phyloP scores from a whole-genome alignment of 2,329 filamentous ascomycete genomes.

The Penicillium brevicompactum region DNA sequence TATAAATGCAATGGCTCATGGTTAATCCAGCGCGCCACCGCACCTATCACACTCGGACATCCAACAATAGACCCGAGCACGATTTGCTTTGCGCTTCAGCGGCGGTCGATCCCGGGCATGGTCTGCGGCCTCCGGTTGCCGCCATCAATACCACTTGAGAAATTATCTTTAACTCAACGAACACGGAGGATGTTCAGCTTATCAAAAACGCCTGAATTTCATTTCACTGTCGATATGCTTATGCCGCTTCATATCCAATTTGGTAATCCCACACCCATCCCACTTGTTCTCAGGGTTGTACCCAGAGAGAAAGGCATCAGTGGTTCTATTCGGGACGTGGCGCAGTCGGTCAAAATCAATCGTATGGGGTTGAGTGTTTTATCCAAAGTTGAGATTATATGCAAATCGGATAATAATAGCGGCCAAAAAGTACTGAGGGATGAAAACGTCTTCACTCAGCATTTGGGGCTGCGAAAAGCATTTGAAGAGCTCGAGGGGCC shows the following conservation, averaged over 20 bases:
- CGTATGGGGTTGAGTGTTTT: conserved; percentile 9
- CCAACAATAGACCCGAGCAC: not conserved
- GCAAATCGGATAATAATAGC: conserved; percentile 11
- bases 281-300: conserved; percentile 14
- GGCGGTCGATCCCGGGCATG: not conserved
- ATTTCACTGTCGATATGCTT: conserved; percentile 27
- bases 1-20: not conserved
- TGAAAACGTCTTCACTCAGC: not conserved
- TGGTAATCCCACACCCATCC: conserved; percentile 15
- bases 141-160: conserved; percentile 33
- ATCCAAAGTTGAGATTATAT: conserved; percentile 12
- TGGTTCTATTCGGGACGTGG: conserved; percentile 10
- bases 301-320: conserved; percentile 6
- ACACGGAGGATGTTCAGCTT: conserved; percentile 35
- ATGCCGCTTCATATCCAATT: conserved; percentile 31
- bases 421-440: not conserved
- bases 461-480: conserved; percentile 9
- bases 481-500: not conserved
- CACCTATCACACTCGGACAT: not conserved
- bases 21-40: not conserved
- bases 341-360: conserved; percentile 16
- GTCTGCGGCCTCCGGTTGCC: conserved; percentile 33
- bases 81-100: conserved; percentile 2
- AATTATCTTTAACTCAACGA: conserved; percentile 38
- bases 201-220: conserved; percentile 35